Base-by-base conservation (phyloP, 441 rosid genomes). In the Dalechampia spathulata region DNA sequence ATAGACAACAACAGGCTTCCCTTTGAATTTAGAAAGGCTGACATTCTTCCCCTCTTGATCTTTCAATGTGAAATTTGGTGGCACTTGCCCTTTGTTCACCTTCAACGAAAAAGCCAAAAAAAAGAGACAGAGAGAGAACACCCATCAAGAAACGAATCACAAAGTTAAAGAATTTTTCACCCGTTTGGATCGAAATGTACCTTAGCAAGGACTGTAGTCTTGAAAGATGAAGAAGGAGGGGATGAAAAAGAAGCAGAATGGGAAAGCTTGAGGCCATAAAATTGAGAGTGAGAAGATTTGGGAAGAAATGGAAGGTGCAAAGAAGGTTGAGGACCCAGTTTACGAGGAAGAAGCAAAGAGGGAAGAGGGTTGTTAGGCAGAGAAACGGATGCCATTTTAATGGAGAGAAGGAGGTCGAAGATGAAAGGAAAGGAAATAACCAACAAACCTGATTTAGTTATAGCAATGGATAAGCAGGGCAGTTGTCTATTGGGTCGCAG, bases 1-100 rank as follows among this genome's bases (percentile, higher is more conserved):
- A 58, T 92, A 92, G 61, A 92, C 69, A 56, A 85, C 87, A 56
- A 86, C 88, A 32, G 96, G 96, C 84, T 85, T 92, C 65, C 99
- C 96, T 78, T 88, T 86, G 60, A 77, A 86, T 66, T 83, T 77
- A 32, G 83, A 69, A 22, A 92, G 85, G 69, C 66, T 83, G 59
- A 92, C 90, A 9, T 49, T 65, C 70, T 61, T 88, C 26, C 99
- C 96, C 5, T 86, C 91, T 63, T 88, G 99, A 73, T 92, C 90
- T 68, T 82, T 88, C 76, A 88, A 69, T 30, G 88, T 78, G 78
- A 92, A 86, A 16, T 76, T 19, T 21, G 96, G 92, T 13, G 99
- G 88, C 27, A 23, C 78, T 55, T 77, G 75, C 15, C 96, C 96
- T 66, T 86, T 86, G 71, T 63, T 92, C 69, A 76, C 99, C 99